phyloP scores from a whole-genome alignment of 2,329 filamentous ascomycete species.

The Acephala macrosclerotiorum region DNA sequence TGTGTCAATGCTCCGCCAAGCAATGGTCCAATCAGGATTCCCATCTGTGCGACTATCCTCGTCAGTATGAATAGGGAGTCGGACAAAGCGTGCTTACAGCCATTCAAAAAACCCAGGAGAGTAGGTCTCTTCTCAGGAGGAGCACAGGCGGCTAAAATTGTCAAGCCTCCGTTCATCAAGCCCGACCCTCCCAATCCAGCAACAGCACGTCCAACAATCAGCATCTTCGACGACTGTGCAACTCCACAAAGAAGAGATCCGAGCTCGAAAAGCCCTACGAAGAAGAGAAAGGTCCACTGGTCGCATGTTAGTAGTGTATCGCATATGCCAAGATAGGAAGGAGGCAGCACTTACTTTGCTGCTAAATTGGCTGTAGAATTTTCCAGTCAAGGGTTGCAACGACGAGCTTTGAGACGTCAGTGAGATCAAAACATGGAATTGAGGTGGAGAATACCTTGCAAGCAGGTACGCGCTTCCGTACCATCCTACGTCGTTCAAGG shows the following conservation, averaged over 20 bases:
- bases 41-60: constrained; percentile 20
- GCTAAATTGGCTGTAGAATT: constrained; percentile 31
- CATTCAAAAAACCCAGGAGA: constrained; percentile 16
- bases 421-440: background rate
- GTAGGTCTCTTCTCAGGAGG: constrained; percentile 23
- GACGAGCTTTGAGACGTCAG: constrained; percentile 17
- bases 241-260: constrained; percentile 61
- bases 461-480: constrained; percentile 45
- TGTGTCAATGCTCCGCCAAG: constrained; percentile 44
- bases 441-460: constrained; percentile 38
- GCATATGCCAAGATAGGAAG: background rate
- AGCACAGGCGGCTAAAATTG: constrained; percentile 45
- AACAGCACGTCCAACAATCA: constrained; percentile 62
- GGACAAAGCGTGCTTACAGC: background rate
- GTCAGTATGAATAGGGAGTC: background rate
- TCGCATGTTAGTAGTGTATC: background rate
- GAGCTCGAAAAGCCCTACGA: constrained; percentile 59
- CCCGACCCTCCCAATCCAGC: constrained; percentile 61
- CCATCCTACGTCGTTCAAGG: constrained; percentile 46
- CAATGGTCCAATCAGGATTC: constrained; percentile 38
- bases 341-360: constrained; percentile 38
- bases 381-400: constrained; percentile 26
- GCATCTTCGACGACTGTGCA: constrained; percentile 55
- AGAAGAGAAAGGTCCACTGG: constrained; percentile 27
- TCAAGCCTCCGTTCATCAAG: constrained; percentile 58